Conservation (phyloP, 2,329 filamentous ascomycete species). For the Pseudocercospora cruenta region DNA sequence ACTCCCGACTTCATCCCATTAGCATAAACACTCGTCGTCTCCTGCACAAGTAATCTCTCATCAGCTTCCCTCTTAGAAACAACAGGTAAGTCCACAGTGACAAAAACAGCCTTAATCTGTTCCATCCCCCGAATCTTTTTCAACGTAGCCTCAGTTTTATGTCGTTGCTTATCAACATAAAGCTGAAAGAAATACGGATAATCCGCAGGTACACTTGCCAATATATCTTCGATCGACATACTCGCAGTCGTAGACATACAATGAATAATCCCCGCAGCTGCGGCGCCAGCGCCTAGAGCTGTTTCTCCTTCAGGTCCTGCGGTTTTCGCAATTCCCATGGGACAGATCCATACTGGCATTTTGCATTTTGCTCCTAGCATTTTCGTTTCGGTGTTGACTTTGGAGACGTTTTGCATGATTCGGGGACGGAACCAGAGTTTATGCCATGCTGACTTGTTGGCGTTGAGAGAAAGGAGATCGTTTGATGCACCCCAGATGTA, state of each 20-base stretch:
- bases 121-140: slow-evolving; percentile 51
- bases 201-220: slow-evolving; percentile 32
- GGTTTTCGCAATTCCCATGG: slow-evolving; percentile 39
- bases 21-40: slow-evolving; percentile 64
- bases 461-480: slow-evolving; percentile 51
- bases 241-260: slow-evolving; percentile 38
- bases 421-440: slow-evolving; percentile 53
- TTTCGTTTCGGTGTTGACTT: slow-evolving; percentile 40
- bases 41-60: slow-evolving; percentile 52
- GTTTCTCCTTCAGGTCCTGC: slow-evolving; percentile 40
- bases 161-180: slow-evolving; percentile 62
- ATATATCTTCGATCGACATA: slow-evolving; percentile 38
- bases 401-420: slow-evolving; percentile 48
- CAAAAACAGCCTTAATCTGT: slow-evolving; percentile 57
- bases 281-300: slow-evolving; percentile 39
- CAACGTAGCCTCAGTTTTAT: slow-evolving; percentile 57
- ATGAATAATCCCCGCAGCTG: slow-evolving; percentile 38
- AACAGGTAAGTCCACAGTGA: slow-evolving; percentile 63
- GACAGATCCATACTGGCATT: slow-evolving; percentile 45
- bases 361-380: slow-evolving; percentile 39
- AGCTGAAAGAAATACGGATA: slow-evolving; percentile 61
- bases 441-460: slow-evolving; percentile 48
- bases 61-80: slow-evolving; percentile 59
- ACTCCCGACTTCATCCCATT: slow-evolving; percentile 57
- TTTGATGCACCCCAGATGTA: slow-evolving; percentile 56